A percentile compares a stretch with the other conserved stretches of the same genome.
Conservation (phyloP, 2,329 filamentous ascomycete species). For the Epichloe amarillans region DNA sequence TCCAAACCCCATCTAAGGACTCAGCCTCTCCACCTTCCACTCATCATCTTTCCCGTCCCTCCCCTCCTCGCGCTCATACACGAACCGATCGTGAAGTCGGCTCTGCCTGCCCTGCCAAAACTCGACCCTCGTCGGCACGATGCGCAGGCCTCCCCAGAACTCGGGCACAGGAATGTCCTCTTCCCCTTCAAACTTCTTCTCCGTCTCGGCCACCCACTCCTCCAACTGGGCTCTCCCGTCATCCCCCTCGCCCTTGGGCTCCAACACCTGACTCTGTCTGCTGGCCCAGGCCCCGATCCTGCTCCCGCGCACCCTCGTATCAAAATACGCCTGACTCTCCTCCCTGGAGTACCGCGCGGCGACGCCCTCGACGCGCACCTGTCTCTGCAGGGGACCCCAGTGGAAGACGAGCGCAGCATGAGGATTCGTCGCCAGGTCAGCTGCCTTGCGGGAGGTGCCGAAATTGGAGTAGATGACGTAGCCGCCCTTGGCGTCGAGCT, state of each 20-base stretch:
- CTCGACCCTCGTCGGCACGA: slow-evolving; percentile 77
- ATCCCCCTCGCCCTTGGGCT: slow-evolving; percentile 32
- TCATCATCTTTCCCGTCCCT: slow-evolving; percentile 19
- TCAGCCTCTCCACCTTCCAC: slow-evolving; percentile 62
- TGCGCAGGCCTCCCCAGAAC: slow-evolving; percentile 86
- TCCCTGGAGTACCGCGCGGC: slow-evolving; percentile 52
- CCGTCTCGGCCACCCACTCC: slow-evolving; percentile 60
- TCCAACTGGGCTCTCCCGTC: slow-evolving; percentile 66
- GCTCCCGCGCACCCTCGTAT: slow-evolving; percentile 61
- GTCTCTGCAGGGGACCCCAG: slow-evolving; percentile 77
- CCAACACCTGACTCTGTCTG: slow-evolving; percentile 67
- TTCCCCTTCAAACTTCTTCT: slow-evolving; percentile 58
- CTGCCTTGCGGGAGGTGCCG: slow-evolving; percentile 57
- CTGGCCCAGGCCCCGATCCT: slow-evolving; percentile 90
- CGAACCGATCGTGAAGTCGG: slow-evolving; percentile 85
- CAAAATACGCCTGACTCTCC: slow-evolving; percentile 60
- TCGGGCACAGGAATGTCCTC: slow-evolving; percentile 80
- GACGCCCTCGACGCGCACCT: slow-evolving; percentile 77
- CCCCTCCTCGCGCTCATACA: slow-evolving; percentile 52
- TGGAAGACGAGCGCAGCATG: slow-evolving; percentile 78
- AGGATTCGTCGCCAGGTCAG: slow-evolving; percentile 58
- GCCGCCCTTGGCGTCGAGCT: slow-evolving; percentile 60
- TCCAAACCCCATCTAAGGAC: slow-evolving; percentile 36
- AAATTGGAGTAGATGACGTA: slow-evolving; percentile 95
- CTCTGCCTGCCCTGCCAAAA: slow-evolving; percentile 93